Percentiles rank a stretch among this genome's conserved stretches.
Evolutionary conservation across 805 yeast species (phyloP).

Genomic region (Teunomyces funiuensis): DNA sequence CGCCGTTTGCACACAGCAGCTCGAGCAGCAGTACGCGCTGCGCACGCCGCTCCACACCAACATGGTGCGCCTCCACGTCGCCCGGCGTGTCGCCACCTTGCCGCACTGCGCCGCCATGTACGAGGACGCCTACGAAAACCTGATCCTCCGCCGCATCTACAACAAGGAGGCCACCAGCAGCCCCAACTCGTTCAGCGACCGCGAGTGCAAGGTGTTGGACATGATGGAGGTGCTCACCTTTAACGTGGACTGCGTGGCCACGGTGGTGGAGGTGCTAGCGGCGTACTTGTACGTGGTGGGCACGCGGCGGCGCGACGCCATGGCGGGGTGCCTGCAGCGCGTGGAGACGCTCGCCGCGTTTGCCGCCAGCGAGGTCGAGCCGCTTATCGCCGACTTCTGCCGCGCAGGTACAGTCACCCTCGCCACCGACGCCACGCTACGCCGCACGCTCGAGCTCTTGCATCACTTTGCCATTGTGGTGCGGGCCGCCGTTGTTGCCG

Average conservation of each 20-base stretch:
- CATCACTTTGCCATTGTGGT: not conserved
- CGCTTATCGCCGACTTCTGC: constrained; percentile 2
- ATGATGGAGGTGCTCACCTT: constrained; percentile 17
- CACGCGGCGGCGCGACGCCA: not conserved
- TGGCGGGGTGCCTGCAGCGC: not conserved
- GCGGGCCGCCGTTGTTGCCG: not conserved
- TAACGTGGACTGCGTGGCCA: constrained; percentile 13
- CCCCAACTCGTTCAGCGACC: constrained; percentile 15
- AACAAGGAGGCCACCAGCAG: constrained; percentile 13
- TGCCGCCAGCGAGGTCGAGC: not conserved
- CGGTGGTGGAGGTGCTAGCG: not conserved
- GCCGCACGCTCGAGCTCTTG: not conserved
- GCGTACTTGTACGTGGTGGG: not conserved
- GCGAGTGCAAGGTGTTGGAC: constrained; percentile 16
- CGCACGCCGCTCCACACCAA: not conserved
- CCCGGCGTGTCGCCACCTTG: not conserved
- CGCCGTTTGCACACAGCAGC: not conserved
- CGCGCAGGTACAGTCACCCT: not conserved
- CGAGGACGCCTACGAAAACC: constrained; percentile 13
- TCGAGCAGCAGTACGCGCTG: not conserved
- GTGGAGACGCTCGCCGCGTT: not conserved
- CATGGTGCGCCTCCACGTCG: not conserved
- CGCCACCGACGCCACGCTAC: not conserved
- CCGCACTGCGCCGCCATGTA: not conserved
- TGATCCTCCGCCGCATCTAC: constrained; percentile 13